Percentiles rank a stretch among this genome's conserved stretches.
Evolutionary conservation across 73 alveolate species (phyloP).

Genomic region (Tetrahymena thermophila): DNA sequence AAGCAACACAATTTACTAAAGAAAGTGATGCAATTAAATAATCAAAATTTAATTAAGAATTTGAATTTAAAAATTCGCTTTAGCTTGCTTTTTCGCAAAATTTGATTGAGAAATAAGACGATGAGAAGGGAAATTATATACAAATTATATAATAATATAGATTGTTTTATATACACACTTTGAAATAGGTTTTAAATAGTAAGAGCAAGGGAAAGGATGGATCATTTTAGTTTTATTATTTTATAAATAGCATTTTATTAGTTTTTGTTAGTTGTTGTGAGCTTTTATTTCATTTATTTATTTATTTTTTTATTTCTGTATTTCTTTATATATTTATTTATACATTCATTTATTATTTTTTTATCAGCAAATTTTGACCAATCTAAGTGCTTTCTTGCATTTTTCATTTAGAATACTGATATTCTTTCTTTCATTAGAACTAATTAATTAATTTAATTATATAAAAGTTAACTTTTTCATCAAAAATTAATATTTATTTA

Average conservation of each 20-base stretch:
- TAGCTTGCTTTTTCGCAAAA: background rate
- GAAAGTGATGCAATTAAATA: background rate
- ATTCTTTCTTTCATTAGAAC: background rate
- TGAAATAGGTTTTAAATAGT: background rate
- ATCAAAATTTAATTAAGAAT: background rate
- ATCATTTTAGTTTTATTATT: too few species aligned
- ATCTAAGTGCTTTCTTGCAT: background rate
- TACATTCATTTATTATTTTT: background rate
- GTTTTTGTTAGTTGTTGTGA: background rate
- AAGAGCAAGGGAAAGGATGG: background rate
- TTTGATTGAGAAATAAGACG: background rate
- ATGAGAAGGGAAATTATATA: background rate
- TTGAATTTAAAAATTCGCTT: background rate
- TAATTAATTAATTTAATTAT: background rate
- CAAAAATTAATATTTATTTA: background rate
- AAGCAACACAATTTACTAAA: background rate
- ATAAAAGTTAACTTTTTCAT: background rate
- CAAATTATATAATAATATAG: background rate
- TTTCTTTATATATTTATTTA: background rate
- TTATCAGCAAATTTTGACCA: background rate
- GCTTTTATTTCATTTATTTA: too few species aligned
- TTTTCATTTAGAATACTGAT: background rate
- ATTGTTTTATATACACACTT: background rate
- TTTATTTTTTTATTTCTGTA: too few species aligned
- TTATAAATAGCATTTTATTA: background rate